These are phyloP conservation scores for Russula sp. DNA, from an alignment of 768 basidiomycete genomes.

Conservation along the genomic window DNA sequence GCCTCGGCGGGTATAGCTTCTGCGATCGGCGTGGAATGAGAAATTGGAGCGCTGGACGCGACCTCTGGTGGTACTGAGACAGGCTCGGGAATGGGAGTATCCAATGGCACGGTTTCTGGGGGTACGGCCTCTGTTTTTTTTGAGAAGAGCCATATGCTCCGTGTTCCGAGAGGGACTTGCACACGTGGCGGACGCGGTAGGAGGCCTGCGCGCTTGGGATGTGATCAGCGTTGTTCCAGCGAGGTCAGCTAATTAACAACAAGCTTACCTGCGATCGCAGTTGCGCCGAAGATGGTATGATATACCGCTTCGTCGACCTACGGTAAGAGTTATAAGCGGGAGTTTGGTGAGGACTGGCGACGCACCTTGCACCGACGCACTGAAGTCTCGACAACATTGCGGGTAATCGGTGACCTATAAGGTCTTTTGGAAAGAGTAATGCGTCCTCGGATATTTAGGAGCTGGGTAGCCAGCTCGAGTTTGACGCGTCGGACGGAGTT, in stretches of 20 bases:
- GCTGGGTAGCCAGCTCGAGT: neutral
- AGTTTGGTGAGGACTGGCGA: neutral
- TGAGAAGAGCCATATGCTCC: constrained; percentile 25
- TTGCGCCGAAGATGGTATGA: constrained; percentile 3
- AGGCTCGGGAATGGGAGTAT: neutral
- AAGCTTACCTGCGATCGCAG: constrained; percentile 12
- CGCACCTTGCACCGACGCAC: constrained; percentile 21
- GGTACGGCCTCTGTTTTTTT: constrained; percentile 11
- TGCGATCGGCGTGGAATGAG: neutral
- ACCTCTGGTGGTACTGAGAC: neutral
- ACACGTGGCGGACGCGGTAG: neutral
- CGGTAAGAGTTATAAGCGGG: neutral
- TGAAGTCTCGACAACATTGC: constrained; percentile 25
- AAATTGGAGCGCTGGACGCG: neutral
- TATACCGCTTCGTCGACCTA: constrained; percentile 18
- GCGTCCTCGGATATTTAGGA: neutral
- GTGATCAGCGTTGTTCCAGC: neutral
- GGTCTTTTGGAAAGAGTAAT: constrained; percentile 2
- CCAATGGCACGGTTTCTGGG: neutral
- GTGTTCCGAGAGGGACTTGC: constrained; percentile 3
- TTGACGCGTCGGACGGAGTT: neutral
- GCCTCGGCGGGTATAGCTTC: constrained; percentile 2
- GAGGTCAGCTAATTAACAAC: neutral
- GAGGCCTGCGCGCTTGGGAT: constrained; percentile 16
- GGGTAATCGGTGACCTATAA: neutral